phyloP scores from a whole-genome alignment of 1,284 basidiomycete genomes.

The Gymnopus androsaceus region DNA sequence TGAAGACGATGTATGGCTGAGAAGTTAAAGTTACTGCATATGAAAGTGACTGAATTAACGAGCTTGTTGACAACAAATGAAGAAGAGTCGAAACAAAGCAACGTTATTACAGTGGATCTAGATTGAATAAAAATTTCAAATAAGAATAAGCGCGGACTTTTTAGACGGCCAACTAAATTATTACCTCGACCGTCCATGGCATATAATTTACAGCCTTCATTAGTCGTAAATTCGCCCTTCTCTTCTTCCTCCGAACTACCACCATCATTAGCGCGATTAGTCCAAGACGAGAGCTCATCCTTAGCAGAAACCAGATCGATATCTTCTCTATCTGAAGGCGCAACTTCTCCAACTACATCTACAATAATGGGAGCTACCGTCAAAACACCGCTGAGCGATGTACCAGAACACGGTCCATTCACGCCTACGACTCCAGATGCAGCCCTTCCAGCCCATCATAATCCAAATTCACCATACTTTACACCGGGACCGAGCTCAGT shows the following conservation, averaged over 20 bases:
- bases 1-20: no score
- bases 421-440: constrained; percentile 26
- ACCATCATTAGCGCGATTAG: neutral
- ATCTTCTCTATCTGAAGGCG: constrained; percentile 1
- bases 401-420: constrained; percentile 41
- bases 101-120: neutral
- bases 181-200: constrained; percentile 1
- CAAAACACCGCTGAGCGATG: constrained; percentile 36
- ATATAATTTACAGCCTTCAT: neutral
- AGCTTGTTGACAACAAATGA: no score
- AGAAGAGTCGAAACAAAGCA: no score
- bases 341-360: neutral
- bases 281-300: neutral
- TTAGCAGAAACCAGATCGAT: constrained; percentile 1
- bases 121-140: no score
- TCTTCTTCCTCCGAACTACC: neutral
- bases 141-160: neutral
- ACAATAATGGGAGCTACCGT: neutral
- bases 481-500: constrained; percentile 20
- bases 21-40: no score
- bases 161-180: no score
- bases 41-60: no score
- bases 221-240: neutral
- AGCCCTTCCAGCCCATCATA: neutral
- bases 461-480: constrained; percentile 32